Evolutionary conservation across 352 stramenopile genomes (phyloP).

Genomic region (Blastocystis sp.): DNA sequence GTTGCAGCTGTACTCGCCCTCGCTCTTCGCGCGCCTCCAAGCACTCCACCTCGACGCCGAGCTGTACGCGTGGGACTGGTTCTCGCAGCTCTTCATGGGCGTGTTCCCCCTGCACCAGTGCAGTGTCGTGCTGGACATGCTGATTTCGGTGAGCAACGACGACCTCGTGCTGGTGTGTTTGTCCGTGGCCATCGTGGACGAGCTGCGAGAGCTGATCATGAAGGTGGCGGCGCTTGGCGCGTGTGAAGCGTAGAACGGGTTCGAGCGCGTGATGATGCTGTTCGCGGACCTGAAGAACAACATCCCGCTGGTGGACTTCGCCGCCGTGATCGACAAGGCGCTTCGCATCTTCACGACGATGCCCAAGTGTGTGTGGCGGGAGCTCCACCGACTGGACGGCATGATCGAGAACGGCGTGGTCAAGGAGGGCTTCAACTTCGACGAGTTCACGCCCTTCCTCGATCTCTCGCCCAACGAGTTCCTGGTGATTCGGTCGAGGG

Average conservation of each 20-base stretch:
- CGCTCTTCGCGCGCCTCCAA: constrained; percentile 1
- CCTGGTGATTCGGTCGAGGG: not conserved
- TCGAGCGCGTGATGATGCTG: constrained; percentile 36
- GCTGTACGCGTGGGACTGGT: constrained; percentile 66
- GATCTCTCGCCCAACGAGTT: constrained; percentile 43
- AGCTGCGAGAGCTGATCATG: constrained; percentile 38
- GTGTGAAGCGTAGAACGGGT: constrained; percentile 13
- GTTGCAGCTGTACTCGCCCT: constrained; percentile 9
- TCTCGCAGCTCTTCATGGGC: constrained; percentile 55
- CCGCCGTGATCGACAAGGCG: constrained; percentile 13
- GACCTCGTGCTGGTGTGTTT: constrained; percentile 58
- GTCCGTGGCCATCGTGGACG: constrained; percentile 39
- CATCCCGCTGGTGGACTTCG: constrained; percentile 51
- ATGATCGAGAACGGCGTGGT: constrained; percentile 14
- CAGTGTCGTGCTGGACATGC: constrained; percentile 37
- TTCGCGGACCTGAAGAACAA: constrained; percentile 62
- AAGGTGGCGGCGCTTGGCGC: not conserved
- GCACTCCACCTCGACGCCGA: constrained; percentile 27
- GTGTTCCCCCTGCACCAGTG: constrained; percentile 7
- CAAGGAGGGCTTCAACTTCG: constrained; percentile 10
- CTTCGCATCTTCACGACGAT: constrained; percentile 38
- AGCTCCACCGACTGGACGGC: constrained; percentile 15
- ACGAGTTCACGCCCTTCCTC: not conserved
- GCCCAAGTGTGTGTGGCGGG: constrained; percentile 1
- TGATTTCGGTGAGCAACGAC: constrained; percentile 25